A percentile compares a stretch with the other conserved stretches of the same genome.
Evolutionary conservation across 2,329 filamentous ascomycete genomes (phyloP).

Genomic region (Bipolaris oryzae): DNA sequence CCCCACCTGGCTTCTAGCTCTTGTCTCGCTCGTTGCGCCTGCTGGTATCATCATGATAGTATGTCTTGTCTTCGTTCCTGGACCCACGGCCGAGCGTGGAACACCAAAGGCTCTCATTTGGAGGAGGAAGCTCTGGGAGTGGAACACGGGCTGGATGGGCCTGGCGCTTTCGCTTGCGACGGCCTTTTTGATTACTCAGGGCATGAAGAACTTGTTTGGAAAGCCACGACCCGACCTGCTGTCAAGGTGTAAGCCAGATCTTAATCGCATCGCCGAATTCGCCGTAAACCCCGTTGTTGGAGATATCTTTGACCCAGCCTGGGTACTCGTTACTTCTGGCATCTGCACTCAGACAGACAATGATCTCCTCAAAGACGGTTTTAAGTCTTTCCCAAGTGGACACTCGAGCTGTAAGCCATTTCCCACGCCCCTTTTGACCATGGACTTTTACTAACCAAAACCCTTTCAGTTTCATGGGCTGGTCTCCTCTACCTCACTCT

Average conservation of each 20-base stretch:
- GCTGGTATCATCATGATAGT: slow-evolving; percentile 71
- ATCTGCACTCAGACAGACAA: slow-evolving; percentile 75
- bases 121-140: slow-evolving; percentile 87
- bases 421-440: background rate
- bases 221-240: slow-evolving; percentile 69
- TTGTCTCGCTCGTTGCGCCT: slow-evolving; percentile 70
- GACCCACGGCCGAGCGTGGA: slow-evolving; percentile 66
- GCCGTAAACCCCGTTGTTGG: slow-evolving; percentile 64
- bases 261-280: slow-evolving; percentile 60
- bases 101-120: slow-evolving; percentile 71
- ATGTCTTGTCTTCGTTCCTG: slow-evolving; percentile 72
- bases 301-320: slow-evolving; percentile 58
- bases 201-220: slow-evolving; percentile 77
- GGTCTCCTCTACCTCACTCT: slow-evolving; percentile 85
- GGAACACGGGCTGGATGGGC: slow-evolving; percentile 84
- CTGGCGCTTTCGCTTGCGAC: slow-evolving; percentile 73
- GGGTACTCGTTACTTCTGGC: slow-evolving; percentile 72
- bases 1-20: slow-evolving; percentile 66
- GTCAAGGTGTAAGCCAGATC: slow-evolving; percentile 76
- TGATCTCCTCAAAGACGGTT: slow-evolving; percentile 74
- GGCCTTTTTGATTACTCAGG: slow-evolving; percentile 81
- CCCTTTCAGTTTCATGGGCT: slow-evolving; percentile 66
- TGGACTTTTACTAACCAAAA: background rate
- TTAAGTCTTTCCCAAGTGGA: slow-evolving; percentile 81
- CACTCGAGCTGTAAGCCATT: slow-evolving; percentile 67